Conservation (phyloP, 1,284 basidiomycete genomes). For the Peniophora sp. region DNA sequence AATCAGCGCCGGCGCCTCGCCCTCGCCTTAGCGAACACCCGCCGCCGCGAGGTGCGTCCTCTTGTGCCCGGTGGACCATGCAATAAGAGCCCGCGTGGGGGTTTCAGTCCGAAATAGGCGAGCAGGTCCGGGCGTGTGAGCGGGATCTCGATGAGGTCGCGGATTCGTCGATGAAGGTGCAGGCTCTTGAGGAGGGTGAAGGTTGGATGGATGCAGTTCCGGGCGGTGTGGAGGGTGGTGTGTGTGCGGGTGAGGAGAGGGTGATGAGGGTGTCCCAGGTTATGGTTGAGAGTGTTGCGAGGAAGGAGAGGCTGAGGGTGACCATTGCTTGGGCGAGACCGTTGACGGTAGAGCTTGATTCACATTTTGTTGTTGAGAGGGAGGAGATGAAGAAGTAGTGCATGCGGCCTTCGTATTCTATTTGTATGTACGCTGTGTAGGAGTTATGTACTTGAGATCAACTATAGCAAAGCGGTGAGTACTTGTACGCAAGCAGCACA, state of each 20-base stretch:
- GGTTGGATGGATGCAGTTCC: too few relatives aligned
- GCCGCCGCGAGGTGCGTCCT: conserved; percentile 97
- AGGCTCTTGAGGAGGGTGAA: too few relatives aligned
- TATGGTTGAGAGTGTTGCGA: conserved; percentile 41
- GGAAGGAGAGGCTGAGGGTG: conserved; percentile 31
- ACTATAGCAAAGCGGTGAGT: conserved; percentile 37
- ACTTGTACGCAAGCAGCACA: neutral
- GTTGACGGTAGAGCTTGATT: conserved; percentile 16
- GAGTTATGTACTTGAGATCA: conserved; percentile 65
- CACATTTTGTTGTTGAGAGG: conserved; percentile 30
- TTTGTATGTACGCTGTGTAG: conserved; percentile 52
- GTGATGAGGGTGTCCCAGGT: conserved; percentile 46
- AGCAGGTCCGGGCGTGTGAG: conserved; percentile 98
- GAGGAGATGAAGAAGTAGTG: conserved; percentile 48
- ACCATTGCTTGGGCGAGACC: conserved; percentile 33
- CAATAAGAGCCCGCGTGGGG: conserved; percentile 96
- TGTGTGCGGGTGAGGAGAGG: too few relatives aligned
- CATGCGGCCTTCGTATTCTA: conserved; percentile 53
- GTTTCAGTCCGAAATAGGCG: conserved; percentile 99
- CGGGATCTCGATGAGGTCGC: conserved; percentile 87
- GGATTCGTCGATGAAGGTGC: too few relatives aligned
- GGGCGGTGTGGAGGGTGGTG: too few relatives aligned
- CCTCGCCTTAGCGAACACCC: conserved; percentile 99
- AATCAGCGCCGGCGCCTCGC: conserved; percentile 99
- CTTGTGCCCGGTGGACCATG: conserved; percentile 95